Base-by-base conservation (phyloP, 1,139 yeast genomes). In the Suhomyces kunorum region DNA sequence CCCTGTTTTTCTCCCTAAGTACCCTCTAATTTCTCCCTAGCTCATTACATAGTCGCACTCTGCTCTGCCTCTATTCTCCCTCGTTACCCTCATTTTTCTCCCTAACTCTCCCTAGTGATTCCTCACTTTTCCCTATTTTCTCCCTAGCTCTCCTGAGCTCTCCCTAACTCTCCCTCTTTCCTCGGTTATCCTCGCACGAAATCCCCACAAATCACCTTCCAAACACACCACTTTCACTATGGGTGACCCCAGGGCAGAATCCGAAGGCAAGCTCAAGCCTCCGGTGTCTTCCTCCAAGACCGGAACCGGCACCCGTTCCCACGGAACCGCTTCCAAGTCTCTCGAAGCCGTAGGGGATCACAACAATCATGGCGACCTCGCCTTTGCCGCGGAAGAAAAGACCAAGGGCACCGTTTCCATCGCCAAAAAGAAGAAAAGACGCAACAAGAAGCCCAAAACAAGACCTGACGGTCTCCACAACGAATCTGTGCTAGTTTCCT, bases 341-440 rank as follows among this genome's bases (percentile, higher is more conserved):
- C n/a, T n/a, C n/a, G n/a, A n/a, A n/a, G n/a, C n/a, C n/a, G n/a
- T n/a, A n/a, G n/a, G 15, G 26, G n/a, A 13, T 20, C 24, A 23
- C 19, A 9, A 23, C 30, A 28, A 28, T 14, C 24, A 15, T 9
- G 22, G 22, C 6, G 31, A 25, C n/a, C 18, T 7, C 20, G 23
- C 13, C 11, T 13, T 27, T 5, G 35, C n/a, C 4, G 20, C 29
- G 14, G 22, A 19, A 19, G 28, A 24, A 24, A 13, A 13, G 30
- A 11, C 22, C 25, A 30, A 22, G 15, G 5, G 13, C 18, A 3
- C 34, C 26, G 22, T 14, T 11, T 6, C 14, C 19, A 11, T 9
- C 13, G 24, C 28, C 16, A 32, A 37, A 35, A 40, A 34, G 39
- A 40, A 40, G 23, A 40, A 37, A 31, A 39, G 39, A 12, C 34